Evolutionary conservation across 2,329 filamentous ascomycete genomes (phyloP).

Genomic region (Hypoxylon sp.): DNA sequence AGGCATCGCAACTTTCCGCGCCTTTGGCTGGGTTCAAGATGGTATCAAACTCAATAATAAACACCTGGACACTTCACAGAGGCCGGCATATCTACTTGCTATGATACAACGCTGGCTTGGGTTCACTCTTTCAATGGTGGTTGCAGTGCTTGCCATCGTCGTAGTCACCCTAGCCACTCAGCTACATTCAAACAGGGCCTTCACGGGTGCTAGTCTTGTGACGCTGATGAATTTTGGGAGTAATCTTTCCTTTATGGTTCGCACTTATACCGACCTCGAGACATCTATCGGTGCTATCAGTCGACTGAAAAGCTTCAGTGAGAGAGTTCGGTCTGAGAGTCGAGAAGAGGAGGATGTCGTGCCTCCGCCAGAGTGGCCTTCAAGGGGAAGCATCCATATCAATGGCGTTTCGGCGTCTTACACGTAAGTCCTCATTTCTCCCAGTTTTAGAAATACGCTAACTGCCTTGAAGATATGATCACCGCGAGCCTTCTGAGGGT

Average conservation of each 20-base stretch:
- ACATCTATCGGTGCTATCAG: conserved; percentile 54
- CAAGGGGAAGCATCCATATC: conserved; percentile 46
- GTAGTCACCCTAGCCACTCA: conserved; percentile 46
- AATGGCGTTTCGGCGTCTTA: conserved; percentile 51
- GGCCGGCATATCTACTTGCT: conserved; percentile 66
- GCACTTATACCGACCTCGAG: conserved; percentile 51
- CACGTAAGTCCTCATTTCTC: conserved; percentile 25
- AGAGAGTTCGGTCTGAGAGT: conserved; percentile 46
- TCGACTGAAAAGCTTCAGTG: conserved; percentile 49
- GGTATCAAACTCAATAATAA: conserved; percentile 56
- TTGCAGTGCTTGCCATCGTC: conserved; percentile 45
- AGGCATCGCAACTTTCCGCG: conserved; percentile 64
- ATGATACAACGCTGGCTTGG: conserved; percentile 60
- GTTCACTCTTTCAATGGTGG: conserved; percentile 42
- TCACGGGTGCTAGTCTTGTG: conserved; percentile 51
- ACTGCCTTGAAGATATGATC: neutral
- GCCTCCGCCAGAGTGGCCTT: conserved; percentile 49
- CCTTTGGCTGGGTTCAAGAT: conserved; percentile 62
- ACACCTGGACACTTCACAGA: conserved; percentile 65
- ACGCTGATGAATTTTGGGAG: conserved; percentile 53
- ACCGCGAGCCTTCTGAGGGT: neutral
- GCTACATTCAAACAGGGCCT: conserved; percentile 45
- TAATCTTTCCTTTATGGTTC: conserved; percentile 50
- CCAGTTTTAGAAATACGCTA: conserved; percentile 3
- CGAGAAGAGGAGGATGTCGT: conserved; percentile 46